Base-by-base conservation (phyloP, 75 land plant species). In the Adiantum capillusveneris region DNA sequence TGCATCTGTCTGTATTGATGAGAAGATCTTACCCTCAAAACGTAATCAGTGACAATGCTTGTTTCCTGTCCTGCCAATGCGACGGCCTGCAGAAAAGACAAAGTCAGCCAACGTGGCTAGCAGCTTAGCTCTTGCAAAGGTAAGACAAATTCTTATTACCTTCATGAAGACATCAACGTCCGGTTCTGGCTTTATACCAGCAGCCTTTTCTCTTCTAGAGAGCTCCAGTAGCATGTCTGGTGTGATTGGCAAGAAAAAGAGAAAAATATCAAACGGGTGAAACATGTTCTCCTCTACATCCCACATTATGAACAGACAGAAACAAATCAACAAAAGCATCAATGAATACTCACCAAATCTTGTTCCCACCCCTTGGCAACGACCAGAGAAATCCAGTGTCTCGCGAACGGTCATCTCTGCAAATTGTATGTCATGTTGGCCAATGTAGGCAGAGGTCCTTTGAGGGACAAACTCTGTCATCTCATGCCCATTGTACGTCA, bases 11-110 rank as follows among this genome's bases (percentile, higher is more conserved):
- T 34, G 37, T 34, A 34, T 34, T 34, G n/a, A n/a, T n/a, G n/a
- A n/a, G n/a, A n/a, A 0, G 19, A 36, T 25, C 17, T 34, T 45
- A 90, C 85, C 96, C 83, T 90, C 55, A 83, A 72, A 29, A 81
- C 65, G 59, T 81, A 86, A 50, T 86, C 90, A 2, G 91, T 86
- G 26, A 79, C 71, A 44, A 86, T 21, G 45, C 59, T 85, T 31
- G 82, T 65, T 46, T 78, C 67, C 57, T 80, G 84, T 20, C 87
- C 90, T 60, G 75, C 68, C 37, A 85, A 25, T 12, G 81, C 71
- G 25, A 68, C 25, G 9, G 67, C 67, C 66, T 64, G 37, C 6
- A 11, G 20, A 6, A 48, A 48, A 48, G 13, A n/a, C n/a, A n/a
- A 11, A 52, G 37, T 5, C 3, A 34, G 3, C 9, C 37, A 5